Percentiles rank a stretch among this genome's conserved stretches.
phyloP scores from a whole-genome alignment of 2,329 filamentous ascomycete genomes.

The Tolypocladium amazonense region DNA sequence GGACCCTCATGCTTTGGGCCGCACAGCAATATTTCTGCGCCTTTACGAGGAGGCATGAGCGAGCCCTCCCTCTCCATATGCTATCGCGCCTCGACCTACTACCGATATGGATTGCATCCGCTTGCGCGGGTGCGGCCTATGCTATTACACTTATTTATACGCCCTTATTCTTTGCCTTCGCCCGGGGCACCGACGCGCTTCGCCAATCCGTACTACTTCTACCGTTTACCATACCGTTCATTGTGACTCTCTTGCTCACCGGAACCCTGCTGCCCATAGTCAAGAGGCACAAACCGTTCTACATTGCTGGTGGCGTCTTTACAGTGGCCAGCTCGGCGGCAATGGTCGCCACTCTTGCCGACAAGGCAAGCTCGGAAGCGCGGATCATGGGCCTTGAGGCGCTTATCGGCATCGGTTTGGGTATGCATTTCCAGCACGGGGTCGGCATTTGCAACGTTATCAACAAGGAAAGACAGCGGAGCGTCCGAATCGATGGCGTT shows the following conservation, averaged over 20 bases:
- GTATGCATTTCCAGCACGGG: not conserved
- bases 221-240: constrained; percentile 29
- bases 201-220: constrained; percentile 29
- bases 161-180: constrained; percentile 44
- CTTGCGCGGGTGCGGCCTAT: constrained; percentile 22
- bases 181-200: constrained; percentile 27
- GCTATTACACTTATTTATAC: constrained; percentile 39
- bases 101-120: constrained; percentile 30
- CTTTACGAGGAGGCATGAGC: not conserved
- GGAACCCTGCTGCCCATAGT: constrained; percentile 25
- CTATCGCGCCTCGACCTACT: constrained; percentile 24
- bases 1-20: not conserved
- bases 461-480: constrained; percentile 11
- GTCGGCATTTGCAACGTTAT: not conserved
- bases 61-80: constrained; percentile 34
- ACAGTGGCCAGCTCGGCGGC: not conserved
- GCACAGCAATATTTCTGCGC: not conserved
- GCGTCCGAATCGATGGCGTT: constrained; percentile 15
- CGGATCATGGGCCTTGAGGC: not conserved
- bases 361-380: not conserved
- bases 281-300: constrained; percentile 3
- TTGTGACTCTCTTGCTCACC: constrained; percentile 21
- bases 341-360: not conserved
- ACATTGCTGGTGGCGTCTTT: not conserved
- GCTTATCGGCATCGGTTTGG: not conserved